Conservation (phyloP, 2,329 filamentous ascomycete genomes). For the Stagonosporopsis rhizophila region DNA sequence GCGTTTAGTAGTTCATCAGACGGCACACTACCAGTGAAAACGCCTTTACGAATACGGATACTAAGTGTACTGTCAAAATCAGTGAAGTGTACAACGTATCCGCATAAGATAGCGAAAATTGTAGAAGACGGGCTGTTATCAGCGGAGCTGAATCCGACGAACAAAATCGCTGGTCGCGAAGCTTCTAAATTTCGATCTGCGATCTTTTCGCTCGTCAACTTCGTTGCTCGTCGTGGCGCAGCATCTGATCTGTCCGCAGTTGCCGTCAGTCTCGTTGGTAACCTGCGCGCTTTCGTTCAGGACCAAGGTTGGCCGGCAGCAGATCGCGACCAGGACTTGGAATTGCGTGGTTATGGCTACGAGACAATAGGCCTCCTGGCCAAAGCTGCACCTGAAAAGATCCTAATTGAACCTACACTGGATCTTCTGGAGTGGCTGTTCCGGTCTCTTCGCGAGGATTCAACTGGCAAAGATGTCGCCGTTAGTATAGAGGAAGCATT, state of each 20-base stretch:
- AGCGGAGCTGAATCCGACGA: slow-evolving; percentile 40
- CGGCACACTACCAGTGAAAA: slow-evolving; percentile 57
- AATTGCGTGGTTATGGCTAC: slow-evolving; percentile 80
- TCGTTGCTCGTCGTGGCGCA: slow-evolving; percentile 78
- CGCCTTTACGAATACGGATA: slow-evolving; percentile 78
- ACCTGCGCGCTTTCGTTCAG: slow-evolving; percentile 76
- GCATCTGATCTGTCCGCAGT: slow-evolving; percentile 67
- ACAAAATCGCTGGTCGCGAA: slow-evolving; percentile 69
- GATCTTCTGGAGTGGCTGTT: slow-evolving; percentile 80
- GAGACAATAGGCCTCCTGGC: slow-evolving; percentile 88
- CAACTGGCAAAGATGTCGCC: slow-evolving; percentile 73
- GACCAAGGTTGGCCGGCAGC: slow-evolving; percentile 83
- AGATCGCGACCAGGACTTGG: slow-evolving; percentile 62
- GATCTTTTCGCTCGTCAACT: slow-evolving; percentile 85
- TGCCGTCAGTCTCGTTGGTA: slow-evolving; percentile 71
- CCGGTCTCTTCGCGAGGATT: slow-evolving; percentile 79
- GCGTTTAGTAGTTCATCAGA: slow-evolving; percentile 45
- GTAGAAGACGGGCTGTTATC: slow-evolving; percentile 70
- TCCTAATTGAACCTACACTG: slow-evolving; percentile 59
- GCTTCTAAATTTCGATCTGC: slow-evolving; percentile 80
- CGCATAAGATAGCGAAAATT: slow-evolving; percentile 70
- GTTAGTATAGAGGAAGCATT: slow-evolving; percentile 90
- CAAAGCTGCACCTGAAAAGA: slow-evolving; percentile 66
- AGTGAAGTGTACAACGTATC: slow-evolving; percentile 72
- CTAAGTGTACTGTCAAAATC: slow-evolving; percentile 80